Evolutionary conservation across 352 stramenopile species (phyloP).

Genomic region (Globisporangium cylindrosporum): DNA sequence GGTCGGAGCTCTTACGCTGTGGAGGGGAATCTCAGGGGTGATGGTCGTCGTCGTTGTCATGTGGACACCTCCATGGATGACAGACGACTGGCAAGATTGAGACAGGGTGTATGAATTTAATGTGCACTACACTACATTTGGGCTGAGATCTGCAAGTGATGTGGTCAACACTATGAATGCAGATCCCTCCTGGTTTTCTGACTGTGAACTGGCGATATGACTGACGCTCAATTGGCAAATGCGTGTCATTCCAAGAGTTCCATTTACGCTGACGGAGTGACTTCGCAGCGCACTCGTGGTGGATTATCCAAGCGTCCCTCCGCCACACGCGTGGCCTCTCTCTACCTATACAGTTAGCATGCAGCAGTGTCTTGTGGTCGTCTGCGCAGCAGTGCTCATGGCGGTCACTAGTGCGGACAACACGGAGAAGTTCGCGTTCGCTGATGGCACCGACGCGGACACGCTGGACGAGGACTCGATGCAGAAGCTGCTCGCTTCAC

Average conservation of each 20-base stretch:
- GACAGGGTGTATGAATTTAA: neutral
- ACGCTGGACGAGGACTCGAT: neutral
- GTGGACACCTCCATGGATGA: neutral
- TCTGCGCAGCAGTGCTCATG: neutral
- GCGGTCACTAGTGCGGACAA: neutral
- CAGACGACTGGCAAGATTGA: neutral
- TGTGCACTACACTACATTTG: neutral
- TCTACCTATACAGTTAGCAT: neutral
- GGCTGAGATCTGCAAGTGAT: neutral
- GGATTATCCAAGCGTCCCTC: neutral
- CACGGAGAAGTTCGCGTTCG: neutral
- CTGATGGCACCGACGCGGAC: neutral
- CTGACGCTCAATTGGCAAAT: neutral
- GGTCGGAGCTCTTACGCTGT: constrained; percentile 3
- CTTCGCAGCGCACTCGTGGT: neutral
- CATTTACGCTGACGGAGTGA: neutral
- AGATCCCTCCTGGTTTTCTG: neutral
- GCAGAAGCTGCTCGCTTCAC: constrained; percentile 4
- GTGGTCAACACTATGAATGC: neutral
- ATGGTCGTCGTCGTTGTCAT: neutral
- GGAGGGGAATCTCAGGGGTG: neutral
- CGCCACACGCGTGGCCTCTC: neutral
- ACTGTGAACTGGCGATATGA: constrained; percentile 7
- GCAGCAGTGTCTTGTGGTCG: neutral
- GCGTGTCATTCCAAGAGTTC: neutral